A percentile compares a stretch with the other conserved stretches of the same genome.
Evolutionary conservation across 164 flowering plant species (phyloP).

Genomic region (grape (Vitis vinifera)): ASM3070453v1 NC_081813.1:4016001-4016500

Average conservation of each 20-base stretch:
- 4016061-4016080: background rate
- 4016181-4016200: background rate
- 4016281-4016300: background rate
- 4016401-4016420: background rate
- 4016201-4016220: background rate
- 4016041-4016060: background rate
- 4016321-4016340: background rate
- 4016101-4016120: background rate
- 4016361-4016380: background rate
- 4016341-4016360: background rate
- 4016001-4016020: background rate
- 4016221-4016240: background rate
- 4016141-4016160: background rate
- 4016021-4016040: background rate
- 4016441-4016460: background rate
- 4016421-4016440: background rate
- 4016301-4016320: background rate
- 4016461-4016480: background rate
- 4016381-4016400: background rate
- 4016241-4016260: background rate
- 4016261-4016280: background rate
- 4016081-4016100: background rate
- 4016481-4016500: background rate
- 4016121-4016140: background rate
- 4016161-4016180: background rate